phyloP scores from a whole-genome alignment of 345 rosid genomes.

The Atalantia buxifolia region DNA sequence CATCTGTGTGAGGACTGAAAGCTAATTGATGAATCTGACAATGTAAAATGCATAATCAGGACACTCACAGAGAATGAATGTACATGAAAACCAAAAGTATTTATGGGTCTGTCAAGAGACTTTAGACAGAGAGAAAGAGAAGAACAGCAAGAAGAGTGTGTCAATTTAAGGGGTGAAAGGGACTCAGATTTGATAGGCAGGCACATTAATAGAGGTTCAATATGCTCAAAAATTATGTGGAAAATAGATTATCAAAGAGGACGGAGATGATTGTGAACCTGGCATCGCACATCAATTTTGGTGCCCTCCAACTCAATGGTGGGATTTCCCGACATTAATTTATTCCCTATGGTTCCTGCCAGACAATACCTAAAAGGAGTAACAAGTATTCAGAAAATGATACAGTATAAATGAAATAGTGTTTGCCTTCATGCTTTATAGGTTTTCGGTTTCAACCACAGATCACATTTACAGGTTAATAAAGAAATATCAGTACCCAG shows the following conservation, averaged over 20 bases:
- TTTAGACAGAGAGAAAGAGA: background rate
- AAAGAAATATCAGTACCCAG: constrained; percentile 56
- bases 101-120: background rate
- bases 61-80: background rate
- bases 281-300: constrained; percentile 85
- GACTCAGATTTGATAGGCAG: background rate
- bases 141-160: background rate
- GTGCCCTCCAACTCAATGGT: constrained; percentile 78
- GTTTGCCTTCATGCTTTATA: background rate
- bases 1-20: constrained; percentile 94
- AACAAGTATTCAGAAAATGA: background rate
- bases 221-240: background rate
- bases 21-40: constrained; percentile 85
- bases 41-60: constrained; percentile 4
- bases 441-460: background rate
- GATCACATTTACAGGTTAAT: background rate
- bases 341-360: constrained; percentile 92
- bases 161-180: background rate
- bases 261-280: constrained; percentile 42
- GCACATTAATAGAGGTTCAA: background rate
- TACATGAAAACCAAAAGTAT: background rate
- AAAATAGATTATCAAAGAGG: background rate
- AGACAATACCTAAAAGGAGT: constrained; percentile 64
- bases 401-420: background rate
- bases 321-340: constrained; percentile 83